Evolutionary conservation across 2,329 filamentous ascomycete species (phyloP).

Genomic region (Colletotrichum salicis): DNA sequence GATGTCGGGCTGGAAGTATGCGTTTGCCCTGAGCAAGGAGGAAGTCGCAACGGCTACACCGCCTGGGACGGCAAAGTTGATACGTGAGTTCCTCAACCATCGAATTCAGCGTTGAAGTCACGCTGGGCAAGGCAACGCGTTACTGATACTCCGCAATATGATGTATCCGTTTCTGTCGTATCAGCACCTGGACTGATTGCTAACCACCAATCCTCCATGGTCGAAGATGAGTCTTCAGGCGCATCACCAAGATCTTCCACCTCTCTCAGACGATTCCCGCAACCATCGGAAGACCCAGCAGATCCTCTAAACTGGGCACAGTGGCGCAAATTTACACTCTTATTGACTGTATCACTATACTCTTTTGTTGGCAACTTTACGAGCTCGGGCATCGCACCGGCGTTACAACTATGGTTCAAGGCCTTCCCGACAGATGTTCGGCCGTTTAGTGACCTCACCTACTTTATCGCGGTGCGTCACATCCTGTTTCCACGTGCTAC

Average conservation of each 20-base stretch:
- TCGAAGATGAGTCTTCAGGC: constrained; percentile 8
- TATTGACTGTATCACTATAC: constrained; percentile 44
- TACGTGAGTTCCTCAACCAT: constrained; percentile 31
- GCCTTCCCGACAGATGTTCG: constrained; percentile 42
- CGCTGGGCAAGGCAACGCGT: neutral
- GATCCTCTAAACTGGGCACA: constrained; percentile 49
- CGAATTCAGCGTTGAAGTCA: neutral
- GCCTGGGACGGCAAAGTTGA: constrained; percentile 37
- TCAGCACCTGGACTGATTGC: neutral
- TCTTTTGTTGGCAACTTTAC: constrained; percentile 48
- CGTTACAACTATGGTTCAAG: constrained; percentile 45
- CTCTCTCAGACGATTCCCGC: constrained; percentile 38
- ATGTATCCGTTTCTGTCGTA: too few species aligned
- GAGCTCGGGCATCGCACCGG: constrained; percentile 46
- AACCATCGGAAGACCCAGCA: constrained; percentile 44
- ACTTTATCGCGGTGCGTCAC: constrained; percentile 44
- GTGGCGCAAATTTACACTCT: constrained; percentile 45
- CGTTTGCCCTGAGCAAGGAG: constrained; percentile 37
- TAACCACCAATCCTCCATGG: neutral
- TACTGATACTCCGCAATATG: too few species aligned
- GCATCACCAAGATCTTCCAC: constrained; percentile 2
- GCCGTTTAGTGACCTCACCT: constrained; percentile 41
- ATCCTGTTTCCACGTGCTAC: neutral
- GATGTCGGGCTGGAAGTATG: constrained; percentile 38
- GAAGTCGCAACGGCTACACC: constrained; percentile 36